phyloP scores from a whole-genome alignment of 2,329 filamentous ascomycete genomes.

The Aspergillus luchuensis region DNA sequence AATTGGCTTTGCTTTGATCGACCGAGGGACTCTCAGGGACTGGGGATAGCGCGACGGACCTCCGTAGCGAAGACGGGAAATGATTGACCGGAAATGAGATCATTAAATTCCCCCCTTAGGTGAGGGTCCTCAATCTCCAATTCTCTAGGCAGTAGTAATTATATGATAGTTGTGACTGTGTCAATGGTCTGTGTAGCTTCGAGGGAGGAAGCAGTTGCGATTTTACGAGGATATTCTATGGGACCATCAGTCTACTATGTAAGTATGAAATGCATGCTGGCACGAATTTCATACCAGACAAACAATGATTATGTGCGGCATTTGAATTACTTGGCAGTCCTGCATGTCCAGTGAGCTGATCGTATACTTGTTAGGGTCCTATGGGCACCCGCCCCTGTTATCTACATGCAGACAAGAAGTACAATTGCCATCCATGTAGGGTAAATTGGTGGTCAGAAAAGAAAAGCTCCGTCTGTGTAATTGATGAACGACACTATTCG shows the following conservation, averaged over 20 bases:
- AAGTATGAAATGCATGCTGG: no score
- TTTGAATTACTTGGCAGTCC: not conserved
- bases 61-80: not conserved
- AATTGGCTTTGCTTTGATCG: not conserved
- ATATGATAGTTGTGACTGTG: no score
- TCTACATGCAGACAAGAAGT: not conserved
- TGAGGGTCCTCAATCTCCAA: not conserved
- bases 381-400: not conserved
- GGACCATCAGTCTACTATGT: no score
- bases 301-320: not conserved
- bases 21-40: not conserved
- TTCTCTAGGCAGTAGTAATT: not conserved
- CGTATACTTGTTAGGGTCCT: not conserved
- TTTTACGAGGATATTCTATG: no score
- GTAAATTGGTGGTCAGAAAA: not conserved
- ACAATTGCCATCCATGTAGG: not conserved
- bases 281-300: not conserved
- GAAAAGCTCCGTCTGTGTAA: no score
- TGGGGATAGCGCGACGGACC: not conserved
- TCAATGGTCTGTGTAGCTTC: no score
- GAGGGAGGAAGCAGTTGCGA: no score
- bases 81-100: slow-evolving; percentile 8
- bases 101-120: not conserved
- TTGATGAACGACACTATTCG: not conserved
- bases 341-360: not conserved